Conservation (phyloP, 148 eudicot genomes). For the Rhododendron molle region DNA sequence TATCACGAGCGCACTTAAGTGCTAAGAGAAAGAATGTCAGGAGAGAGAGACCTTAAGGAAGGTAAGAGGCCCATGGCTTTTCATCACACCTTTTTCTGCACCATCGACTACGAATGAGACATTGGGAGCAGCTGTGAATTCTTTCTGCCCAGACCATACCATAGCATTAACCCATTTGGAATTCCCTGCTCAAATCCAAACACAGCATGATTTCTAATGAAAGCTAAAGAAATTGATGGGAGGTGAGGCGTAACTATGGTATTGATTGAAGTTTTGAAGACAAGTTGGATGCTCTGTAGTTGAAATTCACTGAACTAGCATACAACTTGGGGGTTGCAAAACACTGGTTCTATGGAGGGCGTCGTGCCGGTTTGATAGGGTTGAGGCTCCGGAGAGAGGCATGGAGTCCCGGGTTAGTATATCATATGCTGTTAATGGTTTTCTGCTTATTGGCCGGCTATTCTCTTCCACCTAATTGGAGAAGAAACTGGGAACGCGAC, state of each 20-base stretch:
- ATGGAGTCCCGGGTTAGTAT: too few relatives aligned
- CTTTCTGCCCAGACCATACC: constrained; percentile 78
- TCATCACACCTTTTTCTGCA: constrained; percentile 45
- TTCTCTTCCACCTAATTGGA: too few relatives aligned
- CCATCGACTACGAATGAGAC: constrained; percentile 58
- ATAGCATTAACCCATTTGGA: constrained; percentile 75
- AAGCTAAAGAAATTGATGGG: not conserved
- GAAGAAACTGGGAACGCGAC: too few relatives aligned
- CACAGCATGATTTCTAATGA: not conserved
- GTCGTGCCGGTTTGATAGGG: too few relatives aligned
- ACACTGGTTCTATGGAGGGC: too few relatives aligned
- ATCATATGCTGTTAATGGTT: too few relatives aligned
- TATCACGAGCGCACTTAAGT: not conserved
- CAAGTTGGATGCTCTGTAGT: too few relatives aligned
- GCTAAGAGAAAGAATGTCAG: not conserved
- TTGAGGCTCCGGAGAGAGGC: too few relatives aligned
- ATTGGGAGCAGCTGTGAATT: constrained; percentile 39
- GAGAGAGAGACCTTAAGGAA: constrained; percentile 55
- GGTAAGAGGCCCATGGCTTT: constrained; percentile 58
- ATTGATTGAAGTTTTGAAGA: too few relatives aligned
- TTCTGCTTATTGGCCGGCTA: too few relatives aligned
- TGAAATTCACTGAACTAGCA: too few relatives aligned
- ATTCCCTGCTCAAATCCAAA: constrained; percentile 47
- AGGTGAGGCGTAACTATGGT: not conserved
- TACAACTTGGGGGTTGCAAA: too few relatives aligned